A percentile compares a stretch with the other conserved stretches of the same genome.
Conservation (phyloP, 1,284 basidiomycete genomes). For the Thecaphora frezii region DNA sequence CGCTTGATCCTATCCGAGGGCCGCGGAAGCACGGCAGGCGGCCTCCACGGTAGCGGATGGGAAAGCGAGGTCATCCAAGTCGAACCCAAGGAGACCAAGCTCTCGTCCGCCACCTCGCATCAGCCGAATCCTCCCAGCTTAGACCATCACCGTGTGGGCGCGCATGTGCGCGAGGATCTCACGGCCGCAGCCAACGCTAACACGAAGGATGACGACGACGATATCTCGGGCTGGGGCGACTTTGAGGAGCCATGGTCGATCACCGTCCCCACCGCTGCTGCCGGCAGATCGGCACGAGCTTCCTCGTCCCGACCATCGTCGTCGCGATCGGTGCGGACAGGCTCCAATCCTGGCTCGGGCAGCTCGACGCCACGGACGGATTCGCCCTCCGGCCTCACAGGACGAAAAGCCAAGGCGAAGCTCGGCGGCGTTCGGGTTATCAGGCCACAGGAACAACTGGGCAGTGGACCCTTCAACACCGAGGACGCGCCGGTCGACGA, state of each 20-base stretch:
- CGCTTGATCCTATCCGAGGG: conserved; percentile 3
- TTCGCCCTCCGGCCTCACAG: conserved; percentile 8
- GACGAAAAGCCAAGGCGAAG: conserved; percentile 24
- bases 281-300: no score
- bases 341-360: not conserved
- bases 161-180: not conserved
- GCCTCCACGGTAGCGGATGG: not conserved
- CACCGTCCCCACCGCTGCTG: no score
- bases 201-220: not conserved
- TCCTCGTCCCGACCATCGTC: not conserved
- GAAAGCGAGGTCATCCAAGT: not conserved
- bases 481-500: not conserved
- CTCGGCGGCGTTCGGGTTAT: conserved; percentile 44
- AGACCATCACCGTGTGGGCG: not conserved
- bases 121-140: not conserved
- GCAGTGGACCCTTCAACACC: conserved; percentile 43
- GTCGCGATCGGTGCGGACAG: not conserved
- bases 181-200: not conserved
- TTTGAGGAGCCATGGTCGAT: not conserved
- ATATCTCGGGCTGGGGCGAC: not conserved
- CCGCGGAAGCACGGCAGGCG: conserved; percentile 5
- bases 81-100: not conserved
- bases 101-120: not conserved
- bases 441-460: conserved; percentile 40
- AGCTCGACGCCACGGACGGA: not conserved